Percentiles rank a stretch among this genome's conserved stretches.
Conservation (phyloP, 495 filamentous ascomycete species). For the Annulohypoxylon moriforme region DNA sequence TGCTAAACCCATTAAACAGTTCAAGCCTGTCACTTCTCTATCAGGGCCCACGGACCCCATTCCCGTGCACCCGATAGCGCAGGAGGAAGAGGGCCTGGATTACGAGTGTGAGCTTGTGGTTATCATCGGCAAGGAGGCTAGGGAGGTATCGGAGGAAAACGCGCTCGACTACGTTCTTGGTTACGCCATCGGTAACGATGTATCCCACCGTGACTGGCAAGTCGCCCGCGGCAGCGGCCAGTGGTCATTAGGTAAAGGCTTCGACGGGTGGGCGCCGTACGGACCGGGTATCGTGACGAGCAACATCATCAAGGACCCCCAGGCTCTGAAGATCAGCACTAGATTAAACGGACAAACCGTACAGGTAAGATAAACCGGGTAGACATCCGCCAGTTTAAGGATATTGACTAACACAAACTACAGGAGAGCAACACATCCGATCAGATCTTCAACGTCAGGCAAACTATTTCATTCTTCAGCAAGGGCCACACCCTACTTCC, state of each 20-base stretch:
- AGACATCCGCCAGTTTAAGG: not conserved
- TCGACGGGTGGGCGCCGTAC: constrained; percentile 89
- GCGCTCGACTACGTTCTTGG: constrained; percentile 83
- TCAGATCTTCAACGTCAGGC: constrained; percentile 82
- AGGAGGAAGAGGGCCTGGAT: constrained; percentile 70
- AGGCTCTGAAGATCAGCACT: constrained; percentile 72
- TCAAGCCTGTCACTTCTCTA: constrained; percentile 81
- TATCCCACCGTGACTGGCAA: constrained; percentile 88
- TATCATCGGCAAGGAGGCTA: constrained; percentile 78
- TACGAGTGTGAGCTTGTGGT: constrained; percentile 88
- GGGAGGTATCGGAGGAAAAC: constrained; percentile 71
- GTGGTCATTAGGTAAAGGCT: constrained; percentile 85
- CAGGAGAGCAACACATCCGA: constrained; percentile 77
- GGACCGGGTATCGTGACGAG: constrained; percentile 82
- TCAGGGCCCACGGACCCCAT: constrained; percentile 76
- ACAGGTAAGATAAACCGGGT: constrained; percentile 54
- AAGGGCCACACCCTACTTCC: constrained; percentile 81
- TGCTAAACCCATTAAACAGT: constrained; percentile 52
- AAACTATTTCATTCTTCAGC: constrained; percentile 79
- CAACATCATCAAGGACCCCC: constrained; percentile 75
- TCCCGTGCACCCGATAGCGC: constrained; percentile 69
- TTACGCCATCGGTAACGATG: constrained; percentile 84
- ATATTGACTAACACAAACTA: constrained; percentile 7
- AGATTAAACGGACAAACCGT: constrained; percentile 77
- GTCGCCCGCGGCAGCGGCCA: constrained; percentile 81